These are phyloP conservation scores for Exophiala spinifera DNA, from an alignment of 2,329 filamentous ascomycete species.

Conservation along the genomic window DNA sequence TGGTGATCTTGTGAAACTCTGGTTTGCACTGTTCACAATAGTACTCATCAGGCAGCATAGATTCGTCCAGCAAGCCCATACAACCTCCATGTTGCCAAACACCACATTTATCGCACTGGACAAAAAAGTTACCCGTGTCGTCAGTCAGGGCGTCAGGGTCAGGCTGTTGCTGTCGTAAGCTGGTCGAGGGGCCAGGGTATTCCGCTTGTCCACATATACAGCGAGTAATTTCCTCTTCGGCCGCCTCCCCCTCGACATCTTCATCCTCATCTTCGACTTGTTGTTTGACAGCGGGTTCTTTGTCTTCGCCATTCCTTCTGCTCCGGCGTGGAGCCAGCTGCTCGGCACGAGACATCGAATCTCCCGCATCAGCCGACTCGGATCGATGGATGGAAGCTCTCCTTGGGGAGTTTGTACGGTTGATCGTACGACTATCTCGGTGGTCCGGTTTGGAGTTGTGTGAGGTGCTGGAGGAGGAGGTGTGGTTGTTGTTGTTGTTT, in stretches of 20 bases:
- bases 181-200: slow-evolving; percentile 67
- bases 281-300: slow-evolving; percentile 32
- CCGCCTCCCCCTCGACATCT: slow-evolving; percentile 60
- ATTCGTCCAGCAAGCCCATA: slow-evolving; percentile 93
- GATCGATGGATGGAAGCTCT: slow-evolving; percentile 66
- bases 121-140: slow-evolving; percentile 90
- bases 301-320: slow-evolving; percentile 67
- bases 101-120: slow-evolving; percentile 96
- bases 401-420: slow-evolving; percentile 68
- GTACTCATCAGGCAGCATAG: slow-evolving; percentile 91
- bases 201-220: slow-evolving; percentile 94
- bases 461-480: slow-evolving; percentile 67
- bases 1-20: slow-evolving; percentile 81
- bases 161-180: slow-evolving; percentile 20
- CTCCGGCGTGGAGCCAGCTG: slow-evolving; percentile 63
- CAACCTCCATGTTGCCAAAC: slow-evolving; percentile 98
- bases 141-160: slow-evolving; percentile 47
- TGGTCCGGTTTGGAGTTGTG: slow-evolving; percentile 60
- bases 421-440: slow-evolving; percentile 70
- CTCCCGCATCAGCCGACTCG: slow-evolving; percentile 55
- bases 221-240: slow-evolving; percentile 90
- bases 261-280: slow-evolving; percentile 66
- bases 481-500: slow-evolving; percentile 65
- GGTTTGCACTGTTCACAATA: slow-evolving; percentile 94
- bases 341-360: slow-evolving; percentile 43